These are phyloP conservation scores for Phytopythium montanum DNA, from an alignment of 352 stramenopile species.

Conservation along the genomic window DNA sequence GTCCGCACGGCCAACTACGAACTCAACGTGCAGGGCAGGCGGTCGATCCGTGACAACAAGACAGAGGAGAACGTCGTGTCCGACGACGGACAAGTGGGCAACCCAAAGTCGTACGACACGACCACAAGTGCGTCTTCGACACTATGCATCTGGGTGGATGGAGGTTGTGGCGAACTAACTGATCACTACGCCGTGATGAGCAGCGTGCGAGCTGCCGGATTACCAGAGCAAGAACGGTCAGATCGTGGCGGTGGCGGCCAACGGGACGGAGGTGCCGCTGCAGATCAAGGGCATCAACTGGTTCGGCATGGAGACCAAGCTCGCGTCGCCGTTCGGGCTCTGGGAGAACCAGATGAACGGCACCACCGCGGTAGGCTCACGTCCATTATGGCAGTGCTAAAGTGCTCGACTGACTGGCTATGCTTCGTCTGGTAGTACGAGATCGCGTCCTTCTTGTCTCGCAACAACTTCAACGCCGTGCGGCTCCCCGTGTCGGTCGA, in stretches of 20 bases:
- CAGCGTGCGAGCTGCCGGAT: constrained; percentile 58
- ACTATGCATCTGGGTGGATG: too few relatives aligned
- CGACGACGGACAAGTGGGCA: constrained; percentile 32
- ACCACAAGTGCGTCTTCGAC: constrained; percentile 11
- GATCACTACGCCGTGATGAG: background rate
- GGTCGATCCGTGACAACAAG: constrained; percentile 46
- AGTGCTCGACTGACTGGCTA: background rate
- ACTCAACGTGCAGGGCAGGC: constrained; percentile 22
- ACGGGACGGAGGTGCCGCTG: constrained; percentile 41
- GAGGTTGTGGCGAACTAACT: constrained; percentile 7
- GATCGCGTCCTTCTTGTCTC: constrained; percentile 66
- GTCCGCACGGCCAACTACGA: constrained; percentile 30
- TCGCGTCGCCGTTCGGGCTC: constrained; percentile 65
- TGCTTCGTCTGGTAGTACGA: constrained; percentile 30
- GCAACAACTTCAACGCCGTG: constrained; percentile 85
- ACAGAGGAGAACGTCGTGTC: constrained; percentile 25
- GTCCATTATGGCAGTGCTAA: background rate
- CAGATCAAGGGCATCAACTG: constrained; percentile 72
- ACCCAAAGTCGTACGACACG: constrained; percentile 58
- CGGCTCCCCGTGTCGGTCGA: constrained; percentile 63
- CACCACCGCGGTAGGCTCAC: constrained; percentile 50
- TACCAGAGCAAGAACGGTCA: constrained; percentile 77
- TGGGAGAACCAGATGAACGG: constrained; percentile 77
- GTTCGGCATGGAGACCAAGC: constrained; percentile 57
- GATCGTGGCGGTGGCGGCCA: constrained; percentile 46